Conservation (phyloP, 1,139 yeast species). For the Yamadazyma triangularis region DNA sequence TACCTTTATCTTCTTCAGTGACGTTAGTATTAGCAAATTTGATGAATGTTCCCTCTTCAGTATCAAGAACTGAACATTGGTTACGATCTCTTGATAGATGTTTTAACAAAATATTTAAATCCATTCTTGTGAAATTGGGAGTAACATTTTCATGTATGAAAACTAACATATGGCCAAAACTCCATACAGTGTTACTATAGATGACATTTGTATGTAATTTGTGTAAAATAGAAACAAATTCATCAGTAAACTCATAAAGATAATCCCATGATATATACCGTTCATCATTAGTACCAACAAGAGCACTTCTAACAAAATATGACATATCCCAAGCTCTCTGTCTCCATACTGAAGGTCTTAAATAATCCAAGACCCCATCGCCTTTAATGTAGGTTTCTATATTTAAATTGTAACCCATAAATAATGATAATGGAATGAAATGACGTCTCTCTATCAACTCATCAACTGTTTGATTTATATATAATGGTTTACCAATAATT, state of each 20-base stretch:
- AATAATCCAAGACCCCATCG: constrained; percentile 10
- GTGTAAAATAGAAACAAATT: constrained; percentile 4
- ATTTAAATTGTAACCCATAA: constrained; percentile 7
- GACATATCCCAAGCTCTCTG: constrained; percentile 1
- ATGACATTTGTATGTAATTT: constrained; percentile 1
- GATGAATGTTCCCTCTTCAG: constrained; percentile 15
- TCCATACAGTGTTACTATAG: constrained; percentile 19
- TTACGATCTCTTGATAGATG: constrained; percentile 21
- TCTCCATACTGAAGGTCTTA: constrained; percentile 20
- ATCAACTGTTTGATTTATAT: constrained; percentile 19
- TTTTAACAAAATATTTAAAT: constrained; percentile 21
- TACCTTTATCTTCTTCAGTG: constrained; percentile 27
- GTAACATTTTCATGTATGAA: constrained; percentile 10
- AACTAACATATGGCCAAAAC: constrained; percentile 12
- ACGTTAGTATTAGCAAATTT: constrained; percentile 18
- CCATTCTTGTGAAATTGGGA: constrained; percentile 14
- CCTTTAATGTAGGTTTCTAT: constrained; percentile 9
- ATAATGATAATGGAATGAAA: constrained; percentile 22
- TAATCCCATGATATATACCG: constrained; percentile 23
- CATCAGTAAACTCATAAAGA: constrained; percentile 14
- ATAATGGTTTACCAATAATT: constrained; percentile 26
- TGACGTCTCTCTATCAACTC: constrained; percentile 20
- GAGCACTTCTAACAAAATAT: neutral
- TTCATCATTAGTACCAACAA: constrained; percentile 15
- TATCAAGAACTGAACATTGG: constrained; percentile 11